Base-by-base conservation (phyloP, 1,284 basidiomycete species). In the Cryptococcus amylolentus region DNA sequence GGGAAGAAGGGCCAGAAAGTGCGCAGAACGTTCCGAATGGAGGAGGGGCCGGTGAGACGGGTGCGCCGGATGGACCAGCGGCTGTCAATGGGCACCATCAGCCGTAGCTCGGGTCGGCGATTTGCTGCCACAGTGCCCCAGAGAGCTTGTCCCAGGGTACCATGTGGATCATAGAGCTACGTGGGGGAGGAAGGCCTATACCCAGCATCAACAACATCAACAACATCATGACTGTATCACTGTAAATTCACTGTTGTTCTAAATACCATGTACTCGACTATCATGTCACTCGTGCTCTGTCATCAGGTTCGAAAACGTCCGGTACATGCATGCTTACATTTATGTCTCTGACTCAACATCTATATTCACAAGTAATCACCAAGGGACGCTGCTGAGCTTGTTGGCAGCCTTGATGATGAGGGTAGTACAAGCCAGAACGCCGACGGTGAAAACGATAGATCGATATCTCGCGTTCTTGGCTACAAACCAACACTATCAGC, bases 341-440 rank as follows among this genome's bases (percentile, higher is more conserved):
- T 42, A 42, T 13, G 1, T 42, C 41, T 23, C 41, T 7, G 10
- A 2, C 31, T 42, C 7, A 4, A 16, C 41, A 16, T 42, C 23
- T 27, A 46, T 46, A 16, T 26, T 26, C 27, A 4, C 27, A 26
- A 26, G 5, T 16, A 13, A 12, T 43, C 52, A 60, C 49, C 50
- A 55, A n/a, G 55, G 55, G 6, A 57, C n/a, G 31, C 41, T 41
- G 5, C 27, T 38, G 44, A 45, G 54, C 44, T 56, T 57, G 13
- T 53, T 43, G 8, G 52, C 55, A 14, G 57, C 61, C n/a, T 57
- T 59, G 49, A 59, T 20, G 31, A 57, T 49, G 35, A 62, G 42
- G 7, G 55, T 55, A 18, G 59, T 49, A n/a, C 49, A 52, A 10
- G 52, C 41, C 6, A 49, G 16, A 5, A 57, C 49, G 13, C 58